Base-by-base conservation (phyloP, 805 yeast species). In the Yarrowia keelungensis region DNA sequence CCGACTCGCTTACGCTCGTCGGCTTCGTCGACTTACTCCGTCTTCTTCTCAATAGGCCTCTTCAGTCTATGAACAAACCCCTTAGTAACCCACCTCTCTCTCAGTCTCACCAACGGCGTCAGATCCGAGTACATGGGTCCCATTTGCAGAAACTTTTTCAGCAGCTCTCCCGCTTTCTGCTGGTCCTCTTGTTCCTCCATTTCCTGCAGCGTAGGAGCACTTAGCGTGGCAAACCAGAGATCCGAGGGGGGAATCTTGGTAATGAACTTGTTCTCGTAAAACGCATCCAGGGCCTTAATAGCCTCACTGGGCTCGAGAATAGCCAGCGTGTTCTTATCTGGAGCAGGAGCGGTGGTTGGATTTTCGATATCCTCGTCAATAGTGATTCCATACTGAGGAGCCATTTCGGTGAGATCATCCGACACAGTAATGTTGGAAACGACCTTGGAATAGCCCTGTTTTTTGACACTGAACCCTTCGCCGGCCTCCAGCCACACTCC, bases 1-100 rank as follows among this genome's bases (percentile, higher is more conserved):
- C n/a, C n/a, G n/a, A n/a, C n/a, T n/a, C n/a, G n/a, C n/a, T n/a
- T n/a, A n/a, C n/a, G n/a, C n/a, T n/a, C n/a, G n/a, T n/a, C n/a
- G n/a, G n/a, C n/a, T n/a, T n/a, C n/a, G n/a, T n/a, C n/a, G n/a
- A n/a, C n/a, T 32, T 59, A 59, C 14, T 59, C 51, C 10, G 45
- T 16, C 42, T 59, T 59, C 51, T 59, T 42, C 9, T 26, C 39
- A n/a, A 45, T 15, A 3, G 65, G 51, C 51, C 35, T 35, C 39
- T 35, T 43, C 35, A 59, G 11, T 12, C 65, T 26, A 32, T 59
- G 47, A 32, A 45, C 65, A 16, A 59, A 43, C 1, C 51, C 51
- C 67, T 62, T 62, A 26, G 67, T 62, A 14, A 49, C 54, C 56
- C 56, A 62, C 10, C 67, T n/a, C 39, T 62, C 67, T 62, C 67